A percentile compares a stretch with the other conserved stretches of the same genome.
phyloP scores from a whole-genome alignment of 2,329 filamentous ascomycete genomes.

The Pseudodiploospora longispora region DNA sequence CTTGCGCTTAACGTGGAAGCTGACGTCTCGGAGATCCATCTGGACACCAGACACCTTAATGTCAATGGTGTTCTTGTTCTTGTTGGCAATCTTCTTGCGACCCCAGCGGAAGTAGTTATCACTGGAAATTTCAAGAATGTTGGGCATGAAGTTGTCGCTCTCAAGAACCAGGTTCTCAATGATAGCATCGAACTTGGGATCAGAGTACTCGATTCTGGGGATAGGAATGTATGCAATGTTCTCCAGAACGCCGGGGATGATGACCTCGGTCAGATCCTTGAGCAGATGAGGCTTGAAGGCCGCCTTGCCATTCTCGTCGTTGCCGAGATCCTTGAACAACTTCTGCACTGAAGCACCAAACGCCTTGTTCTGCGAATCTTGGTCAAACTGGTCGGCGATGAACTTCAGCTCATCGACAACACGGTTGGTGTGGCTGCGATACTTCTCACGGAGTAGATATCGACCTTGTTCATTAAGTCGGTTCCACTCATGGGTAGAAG shows the following conservation, averaged over 20 bases:
- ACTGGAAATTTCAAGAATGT: constrained; percentile 76
- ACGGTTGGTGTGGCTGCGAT: constrained; percentile 76
- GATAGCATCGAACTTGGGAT: constrained; percentile 74
- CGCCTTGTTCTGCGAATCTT: constrained; percentile 76
- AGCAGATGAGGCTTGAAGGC: constrained; percentile 88
- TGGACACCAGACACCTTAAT: constrained; percentile 84
- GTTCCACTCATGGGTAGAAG: constrained; percentile 75
- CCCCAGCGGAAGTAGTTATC: constrained; percentile 96
- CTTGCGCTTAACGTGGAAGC: constrained; percentile 94
- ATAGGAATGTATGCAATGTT: constrained; percentile 84
- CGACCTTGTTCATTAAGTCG: constrained; percentile 75
- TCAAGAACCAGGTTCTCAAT: constrained; percentile 94
- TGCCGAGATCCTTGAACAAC: constrained; percentile 81
- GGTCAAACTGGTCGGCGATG: constrained; percentile 78
- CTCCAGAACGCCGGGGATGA: constrained; percentile 76
- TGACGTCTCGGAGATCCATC: constrained; percentile 84
- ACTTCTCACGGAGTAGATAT: constrained; percentile 81
- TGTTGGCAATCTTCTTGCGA: constrained; percentile 76
- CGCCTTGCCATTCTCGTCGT: constrained; percentile 74
- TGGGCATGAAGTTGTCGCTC: constrained; percentile 94
- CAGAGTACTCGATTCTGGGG: constrained; percentile 87
- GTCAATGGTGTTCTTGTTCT: constrained; percentile 73
- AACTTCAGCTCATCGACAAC: constrained; percentile 88
- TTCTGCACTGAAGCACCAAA: constrained; percentile 72
- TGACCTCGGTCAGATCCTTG: constrained; percentile 81